Evolutionary conservation across 768 basidiomycete species (phyloP).

Genomic region (Suillus spraguei): DNA sequence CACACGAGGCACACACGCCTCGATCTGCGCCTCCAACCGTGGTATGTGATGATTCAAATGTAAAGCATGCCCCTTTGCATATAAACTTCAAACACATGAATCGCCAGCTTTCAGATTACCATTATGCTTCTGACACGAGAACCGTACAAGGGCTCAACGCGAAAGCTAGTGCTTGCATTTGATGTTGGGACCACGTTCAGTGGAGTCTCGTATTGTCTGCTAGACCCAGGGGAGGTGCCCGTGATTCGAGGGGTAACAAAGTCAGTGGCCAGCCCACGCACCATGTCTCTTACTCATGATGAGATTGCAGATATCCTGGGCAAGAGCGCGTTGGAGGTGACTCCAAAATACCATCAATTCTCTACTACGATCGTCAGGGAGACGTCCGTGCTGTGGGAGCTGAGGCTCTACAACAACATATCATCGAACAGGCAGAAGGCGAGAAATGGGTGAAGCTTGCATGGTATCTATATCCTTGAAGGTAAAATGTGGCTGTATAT

Average conservation of each 20-base stretch:
- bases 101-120: neutral
- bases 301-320: conserved; percentile 42
- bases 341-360: conserved; percentile 49
- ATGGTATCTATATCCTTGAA: conserved; percentile 30
- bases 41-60: neutral
- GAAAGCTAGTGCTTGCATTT: conserved; percentile 46
- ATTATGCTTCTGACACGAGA: conserved; percentile 31
- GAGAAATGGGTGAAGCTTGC: conserved; percentile 40
- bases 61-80: neutral
- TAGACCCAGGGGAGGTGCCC: conserved; percentile 38
- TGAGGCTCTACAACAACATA: conserved; percentile 38
- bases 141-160: conserved; percentile 38
- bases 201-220: conserved; percentile 39
- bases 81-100: neutral
- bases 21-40: neutral
- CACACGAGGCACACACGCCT: neutral
- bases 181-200: conserved; percentile 49
- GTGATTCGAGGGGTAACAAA: conserved; percentile 29
- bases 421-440: conserved; percentile 41
- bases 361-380: conserved; percentile 49
- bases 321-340: conserved; percentile 49
- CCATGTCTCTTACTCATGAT: neutral
- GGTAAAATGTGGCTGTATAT: neutral
- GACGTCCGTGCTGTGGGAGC: conserved; percentile 44
- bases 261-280: conserved; percentile 18